A percentile compares a stretch with the other conserved stretches of the same genome.
These are phyloP conservation scores for Cytospora mali DNA, from an alignment of 2,329 filamentous ascomycete species.

Conservation along the genomic window DNA sequence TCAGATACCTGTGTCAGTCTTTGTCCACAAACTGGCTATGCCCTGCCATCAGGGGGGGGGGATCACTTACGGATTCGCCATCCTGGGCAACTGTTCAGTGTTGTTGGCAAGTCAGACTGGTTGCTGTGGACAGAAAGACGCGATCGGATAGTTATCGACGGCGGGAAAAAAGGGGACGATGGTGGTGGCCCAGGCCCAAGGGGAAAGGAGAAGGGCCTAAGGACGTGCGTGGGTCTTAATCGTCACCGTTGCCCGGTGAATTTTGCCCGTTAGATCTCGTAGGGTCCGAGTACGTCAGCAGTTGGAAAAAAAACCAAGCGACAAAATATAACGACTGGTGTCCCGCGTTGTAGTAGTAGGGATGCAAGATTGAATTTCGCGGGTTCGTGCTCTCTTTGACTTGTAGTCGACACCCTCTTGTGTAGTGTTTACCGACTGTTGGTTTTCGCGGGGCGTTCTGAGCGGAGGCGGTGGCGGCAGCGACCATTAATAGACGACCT, in stretches of 20 bases:
- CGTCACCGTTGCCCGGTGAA: conserved; percentile 27
- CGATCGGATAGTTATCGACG: conserved; percentile 13
- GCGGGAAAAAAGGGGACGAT: conserved; percentile 20
- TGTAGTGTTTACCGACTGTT: conserved; percentile 21
- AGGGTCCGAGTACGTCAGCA: conserved; percentile 13
- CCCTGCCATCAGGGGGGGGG: background rate
- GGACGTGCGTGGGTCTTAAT: conserved; percentile 27
- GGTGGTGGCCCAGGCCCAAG: conserved; percentile 24
- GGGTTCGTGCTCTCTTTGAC: conserved; percentile 7
- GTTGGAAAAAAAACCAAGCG: conserved; percentile 3
- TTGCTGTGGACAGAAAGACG: conserved; percentile 13
- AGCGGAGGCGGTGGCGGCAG: conserved; percentile 11
- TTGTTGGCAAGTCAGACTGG: conserved; percentile 23
- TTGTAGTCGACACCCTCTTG: conserved; percentile 17
- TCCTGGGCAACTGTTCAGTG: conserved; percentile 22
- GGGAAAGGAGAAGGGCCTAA: conserved; percentile 27
- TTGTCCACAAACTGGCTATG: conserved; percentile 4
- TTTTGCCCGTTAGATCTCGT: conserved; percentile 19
- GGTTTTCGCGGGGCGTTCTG: conserved; percentile 15
- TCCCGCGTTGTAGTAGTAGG: background rate
- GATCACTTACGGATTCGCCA: conserved; percentile 29
- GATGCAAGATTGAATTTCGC: conserved; percentile 8
- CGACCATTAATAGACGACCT: conserved; percentile 1
- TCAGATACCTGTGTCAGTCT: conserved; percentile 17
- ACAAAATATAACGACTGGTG: background rate